These are phyloP conservation scores for Scedosporium dehoogii DNA, from an alignment of 2,329 filamentous ascomycete genomes.

Conservation along the genomic window DNA sequence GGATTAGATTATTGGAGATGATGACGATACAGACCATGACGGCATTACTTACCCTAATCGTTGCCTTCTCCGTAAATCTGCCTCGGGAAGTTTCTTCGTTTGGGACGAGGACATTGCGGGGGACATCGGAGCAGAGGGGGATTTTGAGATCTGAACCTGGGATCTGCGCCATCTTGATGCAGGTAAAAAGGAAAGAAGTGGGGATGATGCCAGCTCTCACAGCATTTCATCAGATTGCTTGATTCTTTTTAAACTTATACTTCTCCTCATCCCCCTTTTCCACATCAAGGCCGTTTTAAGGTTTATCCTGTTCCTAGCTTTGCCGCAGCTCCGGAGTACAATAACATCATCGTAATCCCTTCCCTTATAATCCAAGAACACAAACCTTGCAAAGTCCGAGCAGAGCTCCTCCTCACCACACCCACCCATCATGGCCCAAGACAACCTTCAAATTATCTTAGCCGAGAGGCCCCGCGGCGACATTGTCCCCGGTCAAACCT, in stretches of 20 bases:
- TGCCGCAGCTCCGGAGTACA: not conserved
- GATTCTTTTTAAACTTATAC: not conserved
- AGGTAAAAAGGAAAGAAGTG: not conserved
- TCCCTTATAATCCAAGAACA: not conserved
- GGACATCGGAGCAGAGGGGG: not conserved
- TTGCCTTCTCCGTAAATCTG: not conserved
- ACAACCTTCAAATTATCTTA: conserved; percentile 44
- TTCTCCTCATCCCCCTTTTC: not conserved
- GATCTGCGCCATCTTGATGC: too few species aligned
- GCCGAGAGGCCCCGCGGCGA: conserved; percentile 50
- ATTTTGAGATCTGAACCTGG: too few species aligned
- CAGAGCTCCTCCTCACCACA: not conserved
- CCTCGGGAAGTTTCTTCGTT: not conserved
- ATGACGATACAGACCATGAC: too few species aligned
- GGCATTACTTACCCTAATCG: not conserved
- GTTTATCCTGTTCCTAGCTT: not conserved
- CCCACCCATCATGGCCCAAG: not conserved
- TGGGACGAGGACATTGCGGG: not conserved
- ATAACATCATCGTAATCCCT: not conserved
- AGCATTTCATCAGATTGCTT: not conserved
- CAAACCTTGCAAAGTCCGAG: not conserved
- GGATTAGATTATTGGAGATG: too few species aligned
- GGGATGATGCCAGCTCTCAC: not conserved
- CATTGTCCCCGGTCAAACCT: conserved; percentile 58
- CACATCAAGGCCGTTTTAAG: not conserved